Evolutionary conservation across 345 rosid species (phyloP).

Genomic region (Eucalyptus curtisii): DNA sequence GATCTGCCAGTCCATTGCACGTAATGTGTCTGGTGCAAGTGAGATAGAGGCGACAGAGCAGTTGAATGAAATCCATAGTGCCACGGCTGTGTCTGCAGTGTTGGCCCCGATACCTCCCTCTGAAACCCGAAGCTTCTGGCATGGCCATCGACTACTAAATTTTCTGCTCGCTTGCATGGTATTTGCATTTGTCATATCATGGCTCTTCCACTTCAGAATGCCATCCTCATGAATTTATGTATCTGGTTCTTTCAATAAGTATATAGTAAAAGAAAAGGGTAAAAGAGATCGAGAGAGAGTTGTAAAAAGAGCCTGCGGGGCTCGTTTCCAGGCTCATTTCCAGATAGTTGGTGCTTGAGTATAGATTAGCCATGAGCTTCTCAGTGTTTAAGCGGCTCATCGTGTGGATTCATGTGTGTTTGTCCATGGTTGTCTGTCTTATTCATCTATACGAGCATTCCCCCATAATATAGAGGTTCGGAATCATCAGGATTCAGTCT

Average conservation of each 20-base stretch:
- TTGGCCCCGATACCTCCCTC: slow-evolving; percentile 12
- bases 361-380: not conserved
- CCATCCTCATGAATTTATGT: slow-evolving; percentile 22
- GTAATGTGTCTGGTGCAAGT: slow-evolving; percentile 43
- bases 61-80: slow-evolving; percentile 17
- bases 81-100: not conserved
- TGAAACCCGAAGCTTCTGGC: slow-evolving; percentile 67
- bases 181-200: slow-evolving; percentile 62
- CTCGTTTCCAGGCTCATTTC: not conserved
- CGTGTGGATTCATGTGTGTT: not conserved
- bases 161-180: slow-evolving; percentile 72
- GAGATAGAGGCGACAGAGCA: slow-evolving; percentile 28
- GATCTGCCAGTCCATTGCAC: slow-evolving; percentile 72
- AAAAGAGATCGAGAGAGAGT: not conserved
- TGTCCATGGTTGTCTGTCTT: not conserved
- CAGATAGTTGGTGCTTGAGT: not conserved
- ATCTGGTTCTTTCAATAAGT: not conserved
- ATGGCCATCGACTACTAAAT: slow-evolving; percentile 69
- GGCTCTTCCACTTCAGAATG: slow-evolving; percentile 70
- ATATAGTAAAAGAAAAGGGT: not conserved
- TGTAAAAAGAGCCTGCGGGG: not conserved
- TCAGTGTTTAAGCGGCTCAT: not conserved
- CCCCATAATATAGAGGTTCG: not conserved
- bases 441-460: not conserved
- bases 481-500: not conserved